phyloP scores from a whole-genome alignment of 2,329 filamentous ascomycete species.

The Ceratocystis diversiconidia region DNA sequence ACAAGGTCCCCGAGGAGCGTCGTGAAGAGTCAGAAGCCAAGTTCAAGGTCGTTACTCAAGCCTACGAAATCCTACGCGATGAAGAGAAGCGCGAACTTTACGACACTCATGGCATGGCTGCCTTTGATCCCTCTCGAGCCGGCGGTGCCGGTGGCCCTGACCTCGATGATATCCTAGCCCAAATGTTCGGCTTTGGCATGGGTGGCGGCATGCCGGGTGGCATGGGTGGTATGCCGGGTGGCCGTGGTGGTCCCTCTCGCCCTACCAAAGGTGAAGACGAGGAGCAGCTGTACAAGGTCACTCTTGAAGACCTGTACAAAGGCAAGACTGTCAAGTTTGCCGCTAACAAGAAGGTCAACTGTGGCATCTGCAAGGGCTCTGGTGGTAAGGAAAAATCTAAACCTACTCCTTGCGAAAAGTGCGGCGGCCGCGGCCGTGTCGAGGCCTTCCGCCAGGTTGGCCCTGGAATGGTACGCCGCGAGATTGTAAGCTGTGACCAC shows the following conservation, averaged over 20 bases:
- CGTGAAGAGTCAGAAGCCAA: constrained; percentile 74
- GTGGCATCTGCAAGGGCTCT: constrained; percentile 70
- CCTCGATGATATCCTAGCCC: constrained; percentile 79
- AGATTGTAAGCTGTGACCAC: constrained; percentile 63
- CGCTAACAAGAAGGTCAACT: constrained; percentile 87
- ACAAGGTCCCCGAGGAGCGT: constrained; percentile 82
- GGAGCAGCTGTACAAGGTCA: constrained; percentile 81
- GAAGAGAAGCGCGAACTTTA: constrained; percentile 87
- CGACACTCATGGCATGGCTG: constrained; percentile 88
- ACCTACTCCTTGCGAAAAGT: constrained; percentile 66
- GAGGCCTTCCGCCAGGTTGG: constrained; percentile 71
- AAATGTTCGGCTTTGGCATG: constrained; percentile 71
- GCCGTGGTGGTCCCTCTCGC: constrained; percentile 40
- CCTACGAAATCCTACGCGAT: constrained; percentile 95
- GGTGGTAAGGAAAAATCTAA: constrained; percentile 90
- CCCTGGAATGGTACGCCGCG: constrained; percentile 71
- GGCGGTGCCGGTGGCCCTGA: constrained; percentile 46
- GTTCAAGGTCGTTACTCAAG: constrained; percentile 86
- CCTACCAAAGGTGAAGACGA: constrained; percentile 66
- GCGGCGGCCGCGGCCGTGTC: constrained; percentile 64
- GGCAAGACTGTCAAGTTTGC: constrained; percentile 94
- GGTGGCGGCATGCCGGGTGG: constrained; percentile 39
- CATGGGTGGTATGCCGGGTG: constrained; percentile 23
- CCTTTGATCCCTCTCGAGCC: constrained; percentile 66
- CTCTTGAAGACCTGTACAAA: constrained; percentile 90